Percentiles rank a stretch among this genome's conserved stretches.
phyloP scores from a whole-genome alignment of 257 asterid species.

The Jacaranda copaia region DNA sequence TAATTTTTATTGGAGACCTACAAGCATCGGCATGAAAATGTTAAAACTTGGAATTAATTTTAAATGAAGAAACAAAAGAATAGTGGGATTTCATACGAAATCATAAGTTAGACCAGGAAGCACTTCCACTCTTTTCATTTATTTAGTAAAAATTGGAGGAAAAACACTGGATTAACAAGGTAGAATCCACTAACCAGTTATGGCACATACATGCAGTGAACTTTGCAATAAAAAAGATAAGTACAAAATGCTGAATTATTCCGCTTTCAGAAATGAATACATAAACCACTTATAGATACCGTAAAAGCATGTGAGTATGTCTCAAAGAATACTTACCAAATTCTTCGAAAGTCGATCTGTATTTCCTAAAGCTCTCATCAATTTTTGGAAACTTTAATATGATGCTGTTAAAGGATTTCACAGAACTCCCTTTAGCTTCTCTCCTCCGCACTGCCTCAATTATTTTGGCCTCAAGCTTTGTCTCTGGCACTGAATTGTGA shows the following conservation, averaged over 20 bases:
- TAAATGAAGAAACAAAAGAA: too few relatives aligned
- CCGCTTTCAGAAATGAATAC: neutral
- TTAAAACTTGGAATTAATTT: too few relatives aligned
- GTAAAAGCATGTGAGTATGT: neutral
- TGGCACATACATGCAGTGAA: neutral
- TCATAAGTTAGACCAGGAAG: too few relatives aligned
- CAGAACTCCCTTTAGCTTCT: slow-evolving; percentile 71
- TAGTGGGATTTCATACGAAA: too few relatives aligned
- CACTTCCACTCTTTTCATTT: too few relatives aligned
- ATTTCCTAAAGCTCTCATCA: slow-evolving; percentile 79
- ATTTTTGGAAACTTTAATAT: slow-evolving; percentile 89
- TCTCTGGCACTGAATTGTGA: slow-evolving; percentile 54
- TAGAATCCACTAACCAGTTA: neutral
- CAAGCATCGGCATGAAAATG: too few relatives aligned
- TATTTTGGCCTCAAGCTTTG: slow-evolving; percentile 82
- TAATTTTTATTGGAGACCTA: too few relatives aligned
- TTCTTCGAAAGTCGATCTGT: slow-evolving; percentile 66
- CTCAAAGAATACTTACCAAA: slow-evolving; percentile 56
- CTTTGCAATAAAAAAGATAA: neutral
- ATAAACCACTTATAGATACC: neutral
- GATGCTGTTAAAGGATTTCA: slow-evolving; percentile 71
- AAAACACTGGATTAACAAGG: neutral
- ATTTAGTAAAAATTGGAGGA: neutral
- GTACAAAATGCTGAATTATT: too few relatives aligned
- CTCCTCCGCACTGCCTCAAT: slow-evolving; percentile 67